phyloP scores from a whole-genome alignment of 1,284 basidiomycete genomes.

The Malassezia pachydermatis region DNA sequence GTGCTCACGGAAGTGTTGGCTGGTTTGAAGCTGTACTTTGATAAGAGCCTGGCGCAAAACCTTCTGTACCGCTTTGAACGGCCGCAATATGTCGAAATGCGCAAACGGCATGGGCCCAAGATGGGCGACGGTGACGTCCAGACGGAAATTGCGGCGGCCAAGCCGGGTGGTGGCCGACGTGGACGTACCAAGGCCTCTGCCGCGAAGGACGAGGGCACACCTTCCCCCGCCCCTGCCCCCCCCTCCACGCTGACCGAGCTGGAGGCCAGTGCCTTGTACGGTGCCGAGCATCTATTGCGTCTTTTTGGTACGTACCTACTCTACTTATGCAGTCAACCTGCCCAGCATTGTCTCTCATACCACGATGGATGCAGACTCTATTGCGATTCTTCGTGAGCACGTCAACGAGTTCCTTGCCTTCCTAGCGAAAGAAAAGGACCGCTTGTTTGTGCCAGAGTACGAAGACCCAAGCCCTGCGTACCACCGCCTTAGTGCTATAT shows the following conservation, averaged over 20 bases:
- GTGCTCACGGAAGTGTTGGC: conserved; percentile 69
- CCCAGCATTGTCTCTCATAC: conserved; percentile 73
- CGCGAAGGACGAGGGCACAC: background rate
- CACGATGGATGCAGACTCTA: conserved; percentile 78
- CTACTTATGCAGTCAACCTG: conserved; percentile 51
- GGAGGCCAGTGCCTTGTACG: conserved; percentile 82
- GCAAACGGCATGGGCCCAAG: conserved; percentile 60
- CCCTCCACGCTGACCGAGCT: conserved; percentile 47
- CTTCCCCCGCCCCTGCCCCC: background rate
- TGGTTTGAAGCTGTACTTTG: conserved; percentile 87
- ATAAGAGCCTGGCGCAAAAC: conserved; percentile 76
- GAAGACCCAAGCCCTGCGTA: conserved; percentile 62
- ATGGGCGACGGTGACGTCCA: conserved; percentile 27
- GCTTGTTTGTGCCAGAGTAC: conserved; percentile 64
- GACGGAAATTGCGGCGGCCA: conserved; percentile 49
- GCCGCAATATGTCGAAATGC: conserved; percentile 74
- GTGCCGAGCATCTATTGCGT: conserved; percentile 82
- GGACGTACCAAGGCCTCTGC: background rate
- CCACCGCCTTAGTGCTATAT: conserved; percentile 54
- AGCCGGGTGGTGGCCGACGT: conserved; percentile 18
- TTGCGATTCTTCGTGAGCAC: conserved; percentile 73
- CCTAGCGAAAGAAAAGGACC: conserved; percentile 59
- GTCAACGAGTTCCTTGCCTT: conserved; percentile 77
- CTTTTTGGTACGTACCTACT: conserved; percentile 66
- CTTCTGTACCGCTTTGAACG: conserved; percentile 89